Base-by-base conservation (phyloP, 129 eudicot species). In the Deinandra increscens region DNA sequence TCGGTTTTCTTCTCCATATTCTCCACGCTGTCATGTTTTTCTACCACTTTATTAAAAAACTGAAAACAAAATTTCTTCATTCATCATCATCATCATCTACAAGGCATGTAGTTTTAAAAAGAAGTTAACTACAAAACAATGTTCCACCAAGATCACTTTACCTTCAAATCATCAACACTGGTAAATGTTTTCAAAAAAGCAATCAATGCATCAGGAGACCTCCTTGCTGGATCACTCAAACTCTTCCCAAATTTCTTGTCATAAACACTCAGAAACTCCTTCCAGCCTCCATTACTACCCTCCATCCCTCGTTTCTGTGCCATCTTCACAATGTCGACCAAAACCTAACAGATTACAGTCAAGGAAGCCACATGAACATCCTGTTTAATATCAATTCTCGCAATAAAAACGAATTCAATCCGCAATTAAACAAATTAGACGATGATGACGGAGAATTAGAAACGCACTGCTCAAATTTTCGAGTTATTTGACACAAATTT, bases 221-320 rank as follows among this genome's bases (percentile, higher is more conserved):
- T 87, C 51, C 78, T 83, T 18, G 93, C 82, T 0, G 99, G 99
- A 75, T 94, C 99, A 75, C 97, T 83, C 93, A 83, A 70, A 59
- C 91, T 89, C 22, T 83, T 72, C 14, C 99, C 99, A 67, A 85
- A 31, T 64, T 82, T 80, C 69, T 78, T 93, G 60, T 90, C 99
- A 43, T 83, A 60, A 58, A 69, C 74, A 48, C 73, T 77, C 66
- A 94, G 72, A 39, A 94, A 94, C 14, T 94, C 93, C 81, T 94
- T 94, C 99, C 99, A 94, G 4, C 62, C 82, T 11, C 99, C 99
- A 67, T 84, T 82, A 43, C 77, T 82, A 60, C 99, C 99, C 46
- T 63, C 74, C 99, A 90, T 83, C 54, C 83, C 87, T 55, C 77
- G 62, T 72, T 87, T 94, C 64, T 90, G 99, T 71, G 91, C 83